Base-by-base conservation (phyloP, 495 filamentous ascomycete species). In the Filosporella fistucella region DNA sequence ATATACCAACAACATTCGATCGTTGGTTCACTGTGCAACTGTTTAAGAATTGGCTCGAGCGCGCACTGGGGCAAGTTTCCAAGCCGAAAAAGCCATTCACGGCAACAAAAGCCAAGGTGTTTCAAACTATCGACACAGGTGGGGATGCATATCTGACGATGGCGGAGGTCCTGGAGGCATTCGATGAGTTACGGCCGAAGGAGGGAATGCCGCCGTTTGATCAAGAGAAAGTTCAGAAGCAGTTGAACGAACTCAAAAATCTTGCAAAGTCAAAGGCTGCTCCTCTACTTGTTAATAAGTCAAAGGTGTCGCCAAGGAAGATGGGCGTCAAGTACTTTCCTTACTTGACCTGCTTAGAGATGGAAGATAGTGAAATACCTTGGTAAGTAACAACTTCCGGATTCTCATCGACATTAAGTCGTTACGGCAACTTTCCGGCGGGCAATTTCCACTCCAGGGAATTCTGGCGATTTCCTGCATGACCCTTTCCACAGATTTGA, bases 281-380 rank as follows among this genome's bases (percentile, higher is more conserved):
- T 38, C 35, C 35, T 3, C 34, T 57, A 17, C 34, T 29, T 22
- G 45, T 42, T 17, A 57, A 46, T 18, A 36, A 52, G 13, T 48
- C 36, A 24, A 49, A 49, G 44, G 17, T 52, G 14, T 42, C 46
- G 4, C 21, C 37, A 6, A 45, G 49, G 26, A 29, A 45, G 25
- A 33, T 23, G 6, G 45, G 30, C n/a, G 35, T 57, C 16, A n/a
- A 34, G 13, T 24, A 51, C 30, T 37, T 42, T 26, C 32, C 20
- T 16, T 32, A 52, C 26, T 30, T 53, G 4, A 57, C 54, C 20
- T 57, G 54, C 45, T 37, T 21, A 3, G 44, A 23, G 2, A 28
- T 57, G 22, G 36, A 21, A 11, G 11, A 45, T 17, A 13, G 34
- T 26, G 54, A 57, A 14, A 16, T 57, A 5, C 42, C 54, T 20